A percentile compares a stretch with the other conserved stretches of the same genome.
Conservation (phyloP, 192 early-diverging fungal species). For the Mortierella antarctica region DNA sequence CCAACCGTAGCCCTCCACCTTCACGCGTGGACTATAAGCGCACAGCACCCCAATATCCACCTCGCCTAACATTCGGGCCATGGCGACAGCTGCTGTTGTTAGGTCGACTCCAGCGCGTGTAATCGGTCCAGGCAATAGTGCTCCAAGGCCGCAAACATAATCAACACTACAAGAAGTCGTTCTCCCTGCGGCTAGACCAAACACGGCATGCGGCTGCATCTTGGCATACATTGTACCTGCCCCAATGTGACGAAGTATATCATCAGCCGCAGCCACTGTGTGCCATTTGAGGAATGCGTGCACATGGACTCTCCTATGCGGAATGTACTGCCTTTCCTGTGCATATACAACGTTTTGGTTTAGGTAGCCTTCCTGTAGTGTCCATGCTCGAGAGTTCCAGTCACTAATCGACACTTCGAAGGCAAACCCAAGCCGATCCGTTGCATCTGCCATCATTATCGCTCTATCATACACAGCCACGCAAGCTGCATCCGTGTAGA, state of each 20-base stretch:
- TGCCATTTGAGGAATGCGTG: not conserved
- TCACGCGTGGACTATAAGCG: not conserved
- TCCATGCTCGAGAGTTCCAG: conserved; percentile 18
- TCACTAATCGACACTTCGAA: conserved; percentile 13
- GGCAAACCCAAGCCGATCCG: conserved; percentile 1
- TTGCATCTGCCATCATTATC: conserved; percentile 9
- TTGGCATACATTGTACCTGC: not conserved
- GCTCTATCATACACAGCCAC: conserved; percentile 7
- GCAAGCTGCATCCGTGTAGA: conserved; percentile 2
- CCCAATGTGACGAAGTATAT: not conserved
- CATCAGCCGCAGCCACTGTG: not conserved
- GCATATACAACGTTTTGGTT: conserved; percentile 1
- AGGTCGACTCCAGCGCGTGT: not conserved
- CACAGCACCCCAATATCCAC: conserved; percentile 3
- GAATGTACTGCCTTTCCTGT: conserved; percentile 3
- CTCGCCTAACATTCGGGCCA: not conserved
- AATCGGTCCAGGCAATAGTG: conserved; percentile 5
- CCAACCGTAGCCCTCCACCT: conserved; percentile 4
- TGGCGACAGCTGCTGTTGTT: not conserved
- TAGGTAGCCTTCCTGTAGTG: conserved; percentile 10
- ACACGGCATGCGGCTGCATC: not conserved
- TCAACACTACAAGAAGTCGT: conserved; percentile 3
- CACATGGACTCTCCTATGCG: not conserved
- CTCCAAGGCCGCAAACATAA: conserved; percentile 11
- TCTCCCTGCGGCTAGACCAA: not conserved